These are phyloP conservation scores for Penicillium robsamsonii DNA, from an alignment of 495 filamentous ascomycete species.

Conservation along the genomic window DNA sequence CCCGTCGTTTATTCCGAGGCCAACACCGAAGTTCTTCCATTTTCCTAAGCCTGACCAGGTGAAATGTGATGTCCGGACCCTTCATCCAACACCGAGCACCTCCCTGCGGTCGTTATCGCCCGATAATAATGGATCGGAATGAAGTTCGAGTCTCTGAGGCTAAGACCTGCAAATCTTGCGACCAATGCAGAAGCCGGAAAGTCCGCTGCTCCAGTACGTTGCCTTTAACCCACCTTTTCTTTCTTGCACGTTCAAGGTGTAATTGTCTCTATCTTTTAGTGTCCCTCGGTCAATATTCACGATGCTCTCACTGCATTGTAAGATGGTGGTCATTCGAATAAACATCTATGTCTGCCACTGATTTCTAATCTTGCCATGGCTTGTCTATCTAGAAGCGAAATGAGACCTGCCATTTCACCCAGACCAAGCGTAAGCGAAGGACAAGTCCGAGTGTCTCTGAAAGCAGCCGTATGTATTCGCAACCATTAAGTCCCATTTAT, in stretches of 20 bases:
- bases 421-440: neutral
- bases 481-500: neutral
- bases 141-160: neutral
- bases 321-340: neutral
- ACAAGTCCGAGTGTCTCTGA: neutral
- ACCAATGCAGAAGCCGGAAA: constrained; percentile 1
- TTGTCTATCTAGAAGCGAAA: neutral
- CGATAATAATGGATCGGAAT: neutral
- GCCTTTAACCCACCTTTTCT: neutral
- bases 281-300: too few species aligned
- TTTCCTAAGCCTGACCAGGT: too few species aligned
- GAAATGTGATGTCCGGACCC: too few species aligned
- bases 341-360: neutral
- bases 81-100: too few species aligned
- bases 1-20: too few species aligned
- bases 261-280: too few species aligned
- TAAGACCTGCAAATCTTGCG: neutral
- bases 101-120: too few species aligned
- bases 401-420: neutral
- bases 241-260: too few species aligned
- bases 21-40: too few species aligned
- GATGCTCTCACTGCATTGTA: neutral
- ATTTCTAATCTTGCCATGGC: neutral
- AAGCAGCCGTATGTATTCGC: neutral
- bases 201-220: neutral